Evolutionary conservation across 2,329 filamentous ascomycete species (phyloP).

Genomic region (Colletotrichum camelliae): DNA sequence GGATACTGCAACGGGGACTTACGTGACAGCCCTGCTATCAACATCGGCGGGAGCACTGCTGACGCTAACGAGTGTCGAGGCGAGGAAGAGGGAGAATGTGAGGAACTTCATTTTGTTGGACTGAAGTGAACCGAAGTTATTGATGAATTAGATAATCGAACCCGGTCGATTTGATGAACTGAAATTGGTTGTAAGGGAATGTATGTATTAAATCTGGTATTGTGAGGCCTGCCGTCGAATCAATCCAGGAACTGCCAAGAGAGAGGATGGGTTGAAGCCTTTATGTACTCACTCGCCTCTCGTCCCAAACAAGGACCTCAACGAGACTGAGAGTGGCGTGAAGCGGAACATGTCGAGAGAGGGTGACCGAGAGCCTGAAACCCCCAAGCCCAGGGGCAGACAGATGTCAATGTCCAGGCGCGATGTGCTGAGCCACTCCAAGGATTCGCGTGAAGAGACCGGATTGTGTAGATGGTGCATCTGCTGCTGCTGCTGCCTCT

Average conservation of each 20-base stretch:
- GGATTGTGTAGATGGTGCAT: neutral
- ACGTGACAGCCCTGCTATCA: conserved; percentile 18
- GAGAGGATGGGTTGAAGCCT: neutral
- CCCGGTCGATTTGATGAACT: neutral
- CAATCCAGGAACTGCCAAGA: neutral
- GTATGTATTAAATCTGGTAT: conserved; percentile 8
- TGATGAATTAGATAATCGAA: neutral
- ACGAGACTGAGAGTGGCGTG: neutral
- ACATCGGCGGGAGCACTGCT: conserved; percentile 18
- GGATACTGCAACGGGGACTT: neutral
- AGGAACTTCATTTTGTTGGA: conserved; percentile 21
- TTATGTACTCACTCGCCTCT: conserved; percentile 1
- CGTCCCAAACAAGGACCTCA: neutral
- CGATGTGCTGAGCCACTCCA: conserved; percentile 5
- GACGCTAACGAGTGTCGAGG: conserved; percentile 21
- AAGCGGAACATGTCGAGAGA: conserved; percentile 9
- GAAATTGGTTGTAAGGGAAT: conserved; percentile 6
- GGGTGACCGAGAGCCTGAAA: conserved; percentile 8
- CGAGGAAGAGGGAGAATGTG: conserved; percentile 9
- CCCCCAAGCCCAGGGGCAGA: neutral
- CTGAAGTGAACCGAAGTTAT: conserved; percentile 10
- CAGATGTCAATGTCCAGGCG: conserved; percentile 7
- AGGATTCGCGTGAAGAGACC: neutral
- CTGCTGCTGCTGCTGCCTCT: neutral
- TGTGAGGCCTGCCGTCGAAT: conserved; percentile 17